Percentiles rank a stretch among this genome's conserved stretches.
Evolutionary conservation across 148 eudicot species (phyloP).

Genomic region (Rhododendron henanense): DNA sequence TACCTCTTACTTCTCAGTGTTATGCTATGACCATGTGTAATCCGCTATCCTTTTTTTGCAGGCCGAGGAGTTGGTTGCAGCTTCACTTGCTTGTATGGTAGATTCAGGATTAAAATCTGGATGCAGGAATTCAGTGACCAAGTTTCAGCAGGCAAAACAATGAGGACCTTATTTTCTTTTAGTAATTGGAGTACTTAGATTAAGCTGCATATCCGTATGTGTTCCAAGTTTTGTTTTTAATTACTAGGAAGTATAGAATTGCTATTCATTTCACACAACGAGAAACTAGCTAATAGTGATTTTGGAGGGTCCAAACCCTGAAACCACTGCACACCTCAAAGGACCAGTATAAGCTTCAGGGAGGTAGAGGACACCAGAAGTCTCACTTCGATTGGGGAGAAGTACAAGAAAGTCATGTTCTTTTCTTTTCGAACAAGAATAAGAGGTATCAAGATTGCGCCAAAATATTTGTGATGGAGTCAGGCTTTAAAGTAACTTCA

Average conservation of each 20-base stretch:
- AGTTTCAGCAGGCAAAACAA: conserved; percentile 70
- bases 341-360: background rate
- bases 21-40: conserved; percentile 4
- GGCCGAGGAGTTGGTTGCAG: conserved; percentile 81
- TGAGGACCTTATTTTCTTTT: conserved; percentile 1
- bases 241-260: background rate
- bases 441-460: background rate
- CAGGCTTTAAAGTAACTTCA: background rate
- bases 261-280: background rate
- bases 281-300: background rate
- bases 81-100: conserved; percentile 68
- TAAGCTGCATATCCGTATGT: background rate
- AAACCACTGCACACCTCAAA: background rate
- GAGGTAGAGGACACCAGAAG: background rate
- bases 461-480: background rate
- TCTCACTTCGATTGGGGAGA: background rate
- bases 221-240: background rate
- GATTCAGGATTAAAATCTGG: conserved; percentile 45
- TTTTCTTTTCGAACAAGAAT: background rate
- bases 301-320: background rate
- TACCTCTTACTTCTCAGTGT: background rate
- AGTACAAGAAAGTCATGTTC: background rate
- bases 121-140: conserved; percentile 47
- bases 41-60: conserved; percentile 19
- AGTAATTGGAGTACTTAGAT: conserved; percentile 1